Evolutionary conservation across 345 rosid species (phyloP), one percentile per base, ranked within the genome.

Genomic region (Eucalyptus sideroxylon): DNA sequence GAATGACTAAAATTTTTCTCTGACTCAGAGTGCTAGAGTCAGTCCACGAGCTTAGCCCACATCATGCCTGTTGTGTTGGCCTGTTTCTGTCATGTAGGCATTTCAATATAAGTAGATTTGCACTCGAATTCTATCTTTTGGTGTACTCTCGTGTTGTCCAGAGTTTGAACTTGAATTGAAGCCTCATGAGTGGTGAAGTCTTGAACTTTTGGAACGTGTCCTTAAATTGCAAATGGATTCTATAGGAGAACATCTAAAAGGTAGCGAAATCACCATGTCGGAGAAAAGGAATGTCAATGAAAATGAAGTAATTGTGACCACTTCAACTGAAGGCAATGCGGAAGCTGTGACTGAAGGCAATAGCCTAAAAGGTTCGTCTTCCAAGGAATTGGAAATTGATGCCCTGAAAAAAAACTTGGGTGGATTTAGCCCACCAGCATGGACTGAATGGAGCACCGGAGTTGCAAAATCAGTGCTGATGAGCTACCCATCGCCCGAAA

Each of bases 291-390:
- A 50, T 50, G 51, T 50, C 51, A 50, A 50, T 50, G 16, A 16
- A 34, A 89, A 90, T 87, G 96, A 96, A 49, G 96, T 95, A 87
- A 93, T 93, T 37, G 91, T 95, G 89, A 90, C 93, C 83, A 93
- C 95, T 88, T 88, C 96, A 55, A 89, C 90, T 44, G 95, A 92
- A 72, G 94, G 90, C 89, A 89, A 87, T 50, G 88, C 90, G 4
- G 90, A 90, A 80, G 90, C 72, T 14, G 40, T 3, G 27, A 56
- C 56, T 42, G 83, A 55, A 87, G 56, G 55, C 82, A 86, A 47
- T 27, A 51, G 89, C 37, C 37, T 37, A 37, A 37, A 37, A 37
- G 37, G 37, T 37, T 37, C 4, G 37, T 37, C 37, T 65, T 89
- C 92, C 31, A n/a, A n/a, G 40, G 77, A 31, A 16, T 67, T 67